Percentiles rank a stretch among this genome's conserved stretches.
These are phyloP conservation scores for Apiotrichum gracile DNA, from an alignment of 1,284 basidiomycete genomes.

Conservation along the genomic window DNA sequence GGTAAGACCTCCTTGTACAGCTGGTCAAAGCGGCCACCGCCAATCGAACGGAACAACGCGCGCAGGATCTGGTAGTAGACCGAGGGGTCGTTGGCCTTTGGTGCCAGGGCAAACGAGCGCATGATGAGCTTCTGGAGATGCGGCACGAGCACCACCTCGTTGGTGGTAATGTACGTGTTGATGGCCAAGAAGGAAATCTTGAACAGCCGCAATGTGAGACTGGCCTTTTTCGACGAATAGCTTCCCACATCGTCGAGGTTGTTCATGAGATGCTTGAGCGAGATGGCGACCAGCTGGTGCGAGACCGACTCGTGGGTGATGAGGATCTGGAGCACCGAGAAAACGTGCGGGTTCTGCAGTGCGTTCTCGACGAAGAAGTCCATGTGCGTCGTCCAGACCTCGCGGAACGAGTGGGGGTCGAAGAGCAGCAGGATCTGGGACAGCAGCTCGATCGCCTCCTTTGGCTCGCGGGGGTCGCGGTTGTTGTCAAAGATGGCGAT, in stretches of 20 bases:
- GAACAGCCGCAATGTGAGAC: slow-evolving; percentile 82
- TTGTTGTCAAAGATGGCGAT: slow-evolving; percentile 75
- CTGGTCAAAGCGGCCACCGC: slow-evolving; percentile 92
- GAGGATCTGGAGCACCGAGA: slow-evolving; percentile 82
- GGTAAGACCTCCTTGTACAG: slow-evolving; percentile 96
- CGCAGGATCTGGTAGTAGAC: slow-evolving; percentile 94
- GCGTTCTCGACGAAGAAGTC: slow-evolving; percentile 77
- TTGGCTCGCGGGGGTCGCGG: slow-evolving; percentile 69
- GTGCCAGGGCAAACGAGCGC: slow-evolving; percentile 92
- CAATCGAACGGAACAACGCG: slow-evolving; percentile 92
- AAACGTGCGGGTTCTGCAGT: slow-evolving; percentile 69
- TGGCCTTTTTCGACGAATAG: slow-evolving; percentile 68
- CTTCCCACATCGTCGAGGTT: slow-evolving; percentile 79
- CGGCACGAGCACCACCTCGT: slow-evolving; percentile 86
- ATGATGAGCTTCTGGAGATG: slow-evolving; percentile 93
- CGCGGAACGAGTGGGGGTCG: slow-evolving; percentile 85
- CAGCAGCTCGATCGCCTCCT: slow-evolving; percentile 82
- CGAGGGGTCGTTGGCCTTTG: slow-evolving; percentile 81
- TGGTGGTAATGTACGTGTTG: slow-evolving; percentile 66
- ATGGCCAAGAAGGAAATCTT: slow-evolving; percentile 96
- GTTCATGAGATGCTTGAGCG: slow-evolving; percentile 80
- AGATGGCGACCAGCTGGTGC: slow-evolving; percentile 84
- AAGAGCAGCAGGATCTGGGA: slow-evolving; percentile 71
- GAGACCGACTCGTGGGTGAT: slow-evolving; percentile 78
- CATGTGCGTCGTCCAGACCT: slow-evolving; percentile 88